Conservation (phyloP, 2,329 filamentous ascomycete genomes). For the Arthroderma uncinatum region DNA sequence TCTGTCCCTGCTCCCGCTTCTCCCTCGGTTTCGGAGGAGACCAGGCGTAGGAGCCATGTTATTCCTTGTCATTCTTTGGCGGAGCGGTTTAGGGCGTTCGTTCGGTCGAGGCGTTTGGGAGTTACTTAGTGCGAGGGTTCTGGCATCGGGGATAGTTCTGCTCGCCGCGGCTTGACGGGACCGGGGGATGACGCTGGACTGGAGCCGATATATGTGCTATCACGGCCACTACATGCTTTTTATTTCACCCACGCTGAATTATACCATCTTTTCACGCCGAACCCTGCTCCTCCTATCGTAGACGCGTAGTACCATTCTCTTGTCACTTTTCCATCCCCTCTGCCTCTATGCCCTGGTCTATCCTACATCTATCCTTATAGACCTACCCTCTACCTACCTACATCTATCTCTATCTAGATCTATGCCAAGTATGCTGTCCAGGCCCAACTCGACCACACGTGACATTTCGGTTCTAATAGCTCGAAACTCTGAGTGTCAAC, state of each 20-base stretch:
- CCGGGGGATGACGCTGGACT: neutral
- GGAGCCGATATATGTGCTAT: no score
- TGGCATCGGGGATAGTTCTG: neutral
- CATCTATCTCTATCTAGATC: no score
- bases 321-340: no score
- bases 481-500: no score
- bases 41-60: neutral
- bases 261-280: no score
- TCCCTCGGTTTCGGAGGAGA: neutral
- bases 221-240: no score
- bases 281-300: no score
- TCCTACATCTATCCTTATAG: no score
- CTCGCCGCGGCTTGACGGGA: neutral
- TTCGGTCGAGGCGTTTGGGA: slow-evolving; percentile 1
- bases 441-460: neutral
- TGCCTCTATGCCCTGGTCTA: no score
- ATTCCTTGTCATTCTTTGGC: neutral
- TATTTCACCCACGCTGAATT: no score
- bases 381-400: no score
- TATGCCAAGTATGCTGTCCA: neutral
- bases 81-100: slow-evolving; percentile 1
- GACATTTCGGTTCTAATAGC: neutral
- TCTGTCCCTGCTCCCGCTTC: neutral
- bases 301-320: no score
- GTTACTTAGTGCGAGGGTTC: neutral